Evolutionary conservation across 805 yeast species (phyloP).

Genomic region (Teunomyces kruisii): DNA sequence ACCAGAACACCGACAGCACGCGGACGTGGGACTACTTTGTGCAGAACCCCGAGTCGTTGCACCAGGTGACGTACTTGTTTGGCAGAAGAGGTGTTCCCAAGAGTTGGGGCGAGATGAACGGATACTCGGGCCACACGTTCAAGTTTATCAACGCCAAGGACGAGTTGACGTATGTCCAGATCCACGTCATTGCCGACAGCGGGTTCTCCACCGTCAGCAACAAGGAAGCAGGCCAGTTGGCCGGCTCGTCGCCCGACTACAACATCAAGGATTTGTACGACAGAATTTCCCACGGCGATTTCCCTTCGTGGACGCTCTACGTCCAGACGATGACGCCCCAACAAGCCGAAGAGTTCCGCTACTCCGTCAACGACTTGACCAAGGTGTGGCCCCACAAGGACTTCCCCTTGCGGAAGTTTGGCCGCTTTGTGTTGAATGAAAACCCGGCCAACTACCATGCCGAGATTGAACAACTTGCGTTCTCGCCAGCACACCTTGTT

Average conservation of each 20-base stretch:
- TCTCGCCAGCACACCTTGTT: slow-evolving; percentile 81
- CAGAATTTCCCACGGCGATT: slow-evolving; percentile 48
- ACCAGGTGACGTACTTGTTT: slow-evolving; percentile 57
- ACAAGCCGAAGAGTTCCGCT: slow-evolving; percentile 51
- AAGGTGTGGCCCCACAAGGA: slow-evolving; percentile 86
- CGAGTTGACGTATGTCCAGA: slow-evolving; percentile 53
- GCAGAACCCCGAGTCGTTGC: slow-evolving; percentile 56
- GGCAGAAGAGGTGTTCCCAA: slow-evolving; percentile 62
- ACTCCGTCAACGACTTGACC: slow-evolving; percentile 53
- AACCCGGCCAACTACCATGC: slow-evolving; percentile 88
- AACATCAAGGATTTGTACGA: slow-evolving; percentile 38
- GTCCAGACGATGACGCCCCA: slow-evolving; percentile 60
- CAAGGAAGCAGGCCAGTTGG: slow-evolving; percentile 47
- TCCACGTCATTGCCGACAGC: slow-evolving; percentile 52
- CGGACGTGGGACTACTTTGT: slow-evolving; percentile 58
- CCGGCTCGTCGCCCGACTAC: slow-evolving; percentile 53
- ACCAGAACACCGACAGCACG: slow-evolving; percentile 46
- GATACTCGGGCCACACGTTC: slow-evolving; percentile 65
- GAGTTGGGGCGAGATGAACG: slow-evolving; percentile 55
- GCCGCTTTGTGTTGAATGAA: slow-evolving; percentile 74
- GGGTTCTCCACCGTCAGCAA: slow-evolving; percentile 44
- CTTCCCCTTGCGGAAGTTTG: slow-evolving; percentile 84
- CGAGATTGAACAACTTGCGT: slow-evolving; percentile 83
- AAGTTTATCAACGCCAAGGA: slow-evolving; percentile 55
- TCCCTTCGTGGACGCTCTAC: slow-evolving; percentile 52